Evolutionary conservation across 169 alveolate genomes (phyloP).

Genomic region (Amoebophrya sp.): DNA sequence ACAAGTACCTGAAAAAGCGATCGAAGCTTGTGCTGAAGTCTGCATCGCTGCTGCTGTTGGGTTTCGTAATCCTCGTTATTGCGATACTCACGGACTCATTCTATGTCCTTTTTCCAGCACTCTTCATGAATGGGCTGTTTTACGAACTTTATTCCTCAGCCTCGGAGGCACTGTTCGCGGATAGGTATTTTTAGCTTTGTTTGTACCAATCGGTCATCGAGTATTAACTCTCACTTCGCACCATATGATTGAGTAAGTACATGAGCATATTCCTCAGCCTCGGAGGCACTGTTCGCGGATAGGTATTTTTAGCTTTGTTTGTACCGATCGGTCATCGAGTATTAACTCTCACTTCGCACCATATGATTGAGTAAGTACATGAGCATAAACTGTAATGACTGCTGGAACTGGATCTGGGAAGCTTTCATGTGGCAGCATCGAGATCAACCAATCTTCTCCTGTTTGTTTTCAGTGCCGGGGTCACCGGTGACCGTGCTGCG

Average conservation of each 20-base stretch:
- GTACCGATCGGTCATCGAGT: no score
- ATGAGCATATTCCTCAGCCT: background rate
- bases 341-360: no score
- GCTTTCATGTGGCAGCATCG: no score
- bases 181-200: no score
- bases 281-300: constrained; percentile 5
- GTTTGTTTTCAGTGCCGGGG: background rate
- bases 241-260: no score
- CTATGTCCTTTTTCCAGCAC: background rate
- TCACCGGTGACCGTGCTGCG: background rate
- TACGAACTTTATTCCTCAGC: constrained; percentile 2
- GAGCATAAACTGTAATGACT: no score
- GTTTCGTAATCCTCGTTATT: background rate
- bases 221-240: no score
- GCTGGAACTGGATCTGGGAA: no score
- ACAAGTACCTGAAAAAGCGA: background rate
- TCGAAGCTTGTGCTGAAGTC: background rate
- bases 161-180: background rate
- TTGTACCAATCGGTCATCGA: no score
- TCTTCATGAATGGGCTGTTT: background rate
- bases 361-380: no score
- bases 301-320: no score
- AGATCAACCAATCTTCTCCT: no score
- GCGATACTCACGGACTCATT: background rate
- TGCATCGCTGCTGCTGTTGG: background rate